A percentile compares a stretch with the other conserved stretches of the same genome.
Evolutionary conservation across 257 asterid genomes (phyloP).

Genomic region (Ehretia macrophylla): DNA sequence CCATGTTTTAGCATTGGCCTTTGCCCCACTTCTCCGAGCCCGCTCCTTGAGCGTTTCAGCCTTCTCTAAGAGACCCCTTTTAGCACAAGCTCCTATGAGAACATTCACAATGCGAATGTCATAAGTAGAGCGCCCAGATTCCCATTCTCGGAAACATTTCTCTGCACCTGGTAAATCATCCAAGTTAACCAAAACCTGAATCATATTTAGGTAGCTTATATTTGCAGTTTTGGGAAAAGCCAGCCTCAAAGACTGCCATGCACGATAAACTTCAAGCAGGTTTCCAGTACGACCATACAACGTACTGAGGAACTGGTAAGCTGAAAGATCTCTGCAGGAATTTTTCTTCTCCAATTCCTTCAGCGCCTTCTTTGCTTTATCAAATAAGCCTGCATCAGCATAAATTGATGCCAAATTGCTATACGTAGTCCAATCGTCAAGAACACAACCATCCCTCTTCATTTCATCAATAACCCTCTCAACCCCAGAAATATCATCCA

Average conservation of each 20-base stretch:
- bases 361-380: slow-evolving; percentile 77
- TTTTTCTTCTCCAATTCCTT: slow-evolving; percentile 84
- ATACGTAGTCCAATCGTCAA: slow-evolving; percentile 88
- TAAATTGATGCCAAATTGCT: slow-evolving; percentile 93
- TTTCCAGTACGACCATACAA: slow-evolving; percentile 81
- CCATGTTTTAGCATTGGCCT: slow-evolving; percentile 85
- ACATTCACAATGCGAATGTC: slow-evolving; percentile 77
- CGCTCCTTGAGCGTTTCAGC: slow-evolving; percentile 60
- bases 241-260: slow-evolving; percentile 89
- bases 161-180: slow-evolving; percentile 93
- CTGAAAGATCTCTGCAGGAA: slow-evolving; percentile 37
- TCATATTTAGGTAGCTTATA: slow-evolving; percentile 84
- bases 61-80: slow-evolving; percentile 48
- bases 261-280: slow-evolving; percentile 71
- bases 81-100: slow-evolving; percentile 70
- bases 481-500: slow-evolving; percentile 61
- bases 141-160: slow-evolving; percentile 87
- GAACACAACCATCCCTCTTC: slow-evolving; percentile 88
- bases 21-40: slow-evolving; percentile 56
- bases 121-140: slow-evolving; percentile 40
- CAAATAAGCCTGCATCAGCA: slow-evolving; percentile 62
- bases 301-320: slow-evolving; percentile 79
- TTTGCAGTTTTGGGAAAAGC: slow-evolving; percentile 81
- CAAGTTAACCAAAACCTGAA: slow-evolving; percentile 66
- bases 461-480: slow-evolving; percentile 92